phyloP scores from a whole-genome alignment of 768 basidiomycete genomes.

The Hebeloma cylindrosporum region DNA sequence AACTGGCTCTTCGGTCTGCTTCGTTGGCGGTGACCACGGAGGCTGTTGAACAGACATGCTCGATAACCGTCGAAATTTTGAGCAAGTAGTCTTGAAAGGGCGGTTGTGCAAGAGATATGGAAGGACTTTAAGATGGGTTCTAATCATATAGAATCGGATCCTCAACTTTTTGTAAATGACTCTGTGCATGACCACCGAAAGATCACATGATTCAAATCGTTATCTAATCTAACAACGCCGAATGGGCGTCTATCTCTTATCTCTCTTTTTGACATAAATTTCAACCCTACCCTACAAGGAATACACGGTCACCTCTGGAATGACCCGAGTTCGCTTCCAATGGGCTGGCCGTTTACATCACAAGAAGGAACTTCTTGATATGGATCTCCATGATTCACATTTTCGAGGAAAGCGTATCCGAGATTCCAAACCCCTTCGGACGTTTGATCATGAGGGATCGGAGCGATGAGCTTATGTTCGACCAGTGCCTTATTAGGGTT shows the following conservation, averaged over 20 bases:
- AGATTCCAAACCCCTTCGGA: no score
- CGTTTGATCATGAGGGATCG: no score
- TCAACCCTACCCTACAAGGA: no score
- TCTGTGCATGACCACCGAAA: slow-evolving; percentile 10
- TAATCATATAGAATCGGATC: slow-evolving; percentile 22
- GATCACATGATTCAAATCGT: slow-evolving; percentile 8
- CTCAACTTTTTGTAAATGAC: slow-evolving; percentile 1
- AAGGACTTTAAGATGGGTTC: slow-evolving; percentile 18
- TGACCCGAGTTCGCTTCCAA: no score
- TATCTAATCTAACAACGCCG: slow-evolving; percentile 3
- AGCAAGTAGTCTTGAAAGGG: not conserved
- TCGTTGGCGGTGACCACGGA: slow-evolving; percentile 50
- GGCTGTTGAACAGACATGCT: slow-evolving; percentile 64
- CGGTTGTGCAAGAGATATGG: slow-evolving; percentile 11
- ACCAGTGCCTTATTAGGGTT: no score
- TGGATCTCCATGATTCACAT: no score
- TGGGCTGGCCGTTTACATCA: no score
- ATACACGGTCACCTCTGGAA: no score
- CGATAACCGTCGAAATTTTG: slow-evolving; percentile 8
- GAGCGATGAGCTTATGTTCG: no score
- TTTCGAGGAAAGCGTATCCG: no score
- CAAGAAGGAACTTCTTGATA: no score
- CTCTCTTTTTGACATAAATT: not conserved
- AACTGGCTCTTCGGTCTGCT: slow-evolving; percentile 53
- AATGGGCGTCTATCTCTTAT: not conserved